Evolutionary conservation across 352 stramenopile genomes (phyloP).

Genomic region (Pythium brachiatum): DNA sequence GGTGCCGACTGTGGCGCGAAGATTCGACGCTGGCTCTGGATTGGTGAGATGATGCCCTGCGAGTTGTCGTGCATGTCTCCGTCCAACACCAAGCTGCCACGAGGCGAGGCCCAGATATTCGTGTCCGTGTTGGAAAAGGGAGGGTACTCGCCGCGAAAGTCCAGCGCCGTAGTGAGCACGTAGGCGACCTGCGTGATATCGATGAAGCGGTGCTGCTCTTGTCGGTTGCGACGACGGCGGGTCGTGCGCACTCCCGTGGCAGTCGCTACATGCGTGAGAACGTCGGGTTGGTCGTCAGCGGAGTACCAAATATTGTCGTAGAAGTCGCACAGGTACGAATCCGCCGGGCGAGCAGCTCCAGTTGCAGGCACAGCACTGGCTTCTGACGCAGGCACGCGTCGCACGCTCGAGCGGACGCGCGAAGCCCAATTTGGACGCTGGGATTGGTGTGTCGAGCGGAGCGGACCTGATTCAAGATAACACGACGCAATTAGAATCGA

Average conservation of each 20-base stretch:
- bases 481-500: too few relatives aligned
- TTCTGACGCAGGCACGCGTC: background rate
- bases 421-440: constrained; percentile 3
- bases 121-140: constrained; percentile 26
- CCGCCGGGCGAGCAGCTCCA: background rate
- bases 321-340: constrained; percentile 29
- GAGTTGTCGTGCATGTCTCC: constrained; percentile 25
- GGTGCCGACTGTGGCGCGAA: constrained; percentile 29
- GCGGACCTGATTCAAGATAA: constrained; percentile 6
- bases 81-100: constrained; percentile 8
- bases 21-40: constrained; percentile 24
- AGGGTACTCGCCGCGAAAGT: constrained; percentile 69
- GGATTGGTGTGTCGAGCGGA: constrained; percentile 15
- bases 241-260: constrained; percentile 23
- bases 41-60: constrained; percentile 25
- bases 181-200: constrained; percentile 74
- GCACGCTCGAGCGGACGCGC: background rate
- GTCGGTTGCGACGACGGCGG: constrained; percentile 19
- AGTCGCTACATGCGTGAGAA: constrained; percentile 19
- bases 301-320: constrained; percentile 34
- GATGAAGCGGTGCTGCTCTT: constrained; percentile 19
- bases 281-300: constrained; percentile 16
- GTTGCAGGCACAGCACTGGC: background rate
- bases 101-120: constrained; percentile 57
- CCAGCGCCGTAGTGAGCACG: constrained; percentile 61